phyloP scores from a whole-genome alignment of 345 rosid species.

The Mercurialis annua region DNA sequence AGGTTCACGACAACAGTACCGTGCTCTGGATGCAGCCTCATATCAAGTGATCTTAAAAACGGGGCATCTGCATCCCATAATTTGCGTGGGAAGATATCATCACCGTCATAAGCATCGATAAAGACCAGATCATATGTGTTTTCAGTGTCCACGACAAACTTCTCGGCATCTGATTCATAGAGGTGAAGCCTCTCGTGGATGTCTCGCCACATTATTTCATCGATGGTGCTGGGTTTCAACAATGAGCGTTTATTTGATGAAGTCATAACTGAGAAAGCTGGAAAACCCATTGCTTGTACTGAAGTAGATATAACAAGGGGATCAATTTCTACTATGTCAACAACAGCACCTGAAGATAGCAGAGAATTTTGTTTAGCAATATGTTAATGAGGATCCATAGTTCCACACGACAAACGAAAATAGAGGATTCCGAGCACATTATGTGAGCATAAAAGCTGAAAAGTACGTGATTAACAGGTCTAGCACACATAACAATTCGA shows the following conservation, averaged over 20 bases:
- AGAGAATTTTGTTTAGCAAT: neutral
- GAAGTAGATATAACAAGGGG: constrained; percentile 81
- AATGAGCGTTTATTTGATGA: constrained; percentile 41
- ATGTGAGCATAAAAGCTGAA: neutral
- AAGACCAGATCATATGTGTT: constrained; percentile 63
- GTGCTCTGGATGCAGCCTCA: constrained; percentile 57
- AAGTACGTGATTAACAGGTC: neutral
- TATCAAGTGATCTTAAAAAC: constrained; percentile 56
- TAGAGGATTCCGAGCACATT: neutral
- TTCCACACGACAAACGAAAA: neutral
- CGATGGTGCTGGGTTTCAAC: constrained; percentile 41
- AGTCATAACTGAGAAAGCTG: constrained; percentile 59
- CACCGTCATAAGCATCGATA: constrained; percentile 94
- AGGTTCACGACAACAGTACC: constrained; percentile 91
- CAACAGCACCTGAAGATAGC: constrained; percentile 52
- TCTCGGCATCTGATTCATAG: constrained; percentile 71
- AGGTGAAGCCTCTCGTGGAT: constrained; percentile 80
- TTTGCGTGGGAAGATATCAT: constrained; percentile 74
- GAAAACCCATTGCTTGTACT: constrained; percentile 78
- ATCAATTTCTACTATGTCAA: constrained; percentile 79
- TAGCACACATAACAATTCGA: neutral
- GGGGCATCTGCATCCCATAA: constrained; percentile 73
- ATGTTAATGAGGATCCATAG: neutral
- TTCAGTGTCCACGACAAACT: constrained; percentile 44
- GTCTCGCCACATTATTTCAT: constrained; percentile 74